Evolutionary conservation across 2,329 filamentous ascomycete genomes (phyloP), one percentile per base, ranked within the genome.

Genomic region (Cladosporium sp.): DNA sequence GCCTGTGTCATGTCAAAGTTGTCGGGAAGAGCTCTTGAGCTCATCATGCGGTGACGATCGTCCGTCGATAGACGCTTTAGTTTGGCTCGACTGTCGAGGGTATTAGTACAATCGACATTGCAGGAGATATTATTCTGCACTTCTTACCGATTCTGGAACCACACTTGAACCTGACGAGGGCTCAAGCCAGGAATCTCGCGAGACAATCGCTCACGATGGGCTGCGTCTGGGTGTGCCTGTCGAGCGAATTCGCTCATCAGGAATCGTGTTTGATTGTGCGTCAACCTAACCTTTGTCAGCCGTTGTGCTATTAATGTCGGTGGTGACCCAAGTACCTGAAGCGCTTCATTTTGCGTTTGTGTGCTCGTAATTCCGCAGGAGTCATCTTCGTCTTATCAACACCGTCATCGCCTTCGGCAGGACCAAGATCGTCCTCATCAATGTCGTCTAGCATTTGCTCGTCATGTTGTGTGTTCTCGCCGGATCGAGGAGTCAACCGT

Each of bases 231-330:
- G 71, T 97, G 92, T 22, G 92, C 90, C 71, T 97, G 91, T 66
- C 94, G 91, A 58, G 91, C 89, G 69, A 97, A 97, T 72, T 97
- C 92, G 74, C 90, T 96, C 91, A 96, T 96, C 57, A 97, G 78
- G 68, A 96, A 97, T 13, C 93, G 87, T n/a, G 93, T 97, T 79
- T 97, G 93, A 67, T 94, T 93, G 73, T 97, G 92, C 1, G 92
- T 96, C 63, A 97, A 85, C 64, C 92, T 95, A 28, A 20, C n/a
- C 15, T 19, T 35, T 13, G 22, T 56, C 24, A 50, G 54, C 24
- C 10, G 4, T 20, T 39, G 20, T 17, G 28, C 35, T 34, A 36
- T n/a, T 19, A 19, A 44, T 9, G 7, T 15, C 9, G 13, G 13
- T 20, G 45, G 25, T 34, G 9, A 19, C 24, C 22, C 4, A 57